phyloP scores from a whole-genome alignment of 805 yeast species.

The Metschnikowia matae region DNA sequence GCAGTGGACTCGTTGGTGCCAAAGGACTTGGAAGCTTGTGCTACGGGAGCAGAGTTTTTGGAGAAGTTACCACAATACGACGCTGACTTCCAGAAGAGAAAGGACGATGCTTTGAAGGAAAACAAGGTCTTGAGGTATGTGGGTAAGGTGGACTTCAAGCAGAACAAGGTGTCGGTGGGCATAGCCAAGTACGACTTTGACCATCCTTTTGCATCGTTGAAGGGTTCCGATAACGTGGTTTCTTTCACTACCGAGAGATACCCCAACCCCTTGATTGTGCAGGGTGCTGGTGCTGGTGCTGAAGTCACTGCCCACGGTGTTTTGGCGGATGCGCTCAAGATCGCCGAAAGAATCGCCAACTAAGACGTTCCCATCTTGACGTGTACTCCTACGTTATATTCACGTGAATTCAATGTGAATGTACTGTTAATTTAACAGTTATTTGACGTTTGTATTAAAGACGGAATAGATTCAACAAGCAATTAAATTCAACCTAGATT shows the following conservation, averaged over 20 bases:
- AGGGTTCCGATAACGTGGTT: constrained; percentile 95
- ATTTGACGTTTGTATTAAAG: no score
- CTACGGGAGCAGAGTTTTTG: constrained; percentile 75
- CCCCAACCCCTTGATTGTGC: constrained; percentile 86
- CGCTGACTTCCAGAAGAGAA: constrained; percentile 67
- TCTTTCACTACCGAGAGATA: constrained; percentile 90
- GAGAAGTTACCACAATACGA: constrained; percentile 80
- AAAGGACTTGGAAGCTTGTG: constrained; percentile 67
- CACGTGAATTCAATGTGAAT: background rate
- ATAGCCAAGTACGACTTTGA: constrained; percentile 80
- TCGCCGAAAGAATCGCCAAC: constrained; percentile 75
- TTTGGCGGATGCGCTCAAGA: constrained; percentile 86
- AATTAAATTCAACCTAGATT: no score
- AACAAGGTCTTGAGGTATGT: constrained; percentile 90
- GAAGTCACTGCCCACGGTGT: constrained; percentile 78
- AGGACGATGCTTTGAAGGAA: constrained; percentile 75
- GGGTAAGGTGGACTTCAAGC: constrained; percentile 79
- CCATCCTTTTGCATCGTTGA: constrained; percentile 93
- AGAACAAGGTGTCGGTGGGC: constrained; percentile 74
- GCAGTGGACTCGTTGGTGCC: constrained; percentile 94
- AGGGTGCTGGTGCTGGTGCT: constrained; percentile 96
- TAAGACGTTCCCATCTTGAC: constrained; percentile 7
- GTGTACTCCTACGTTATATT: background rate
- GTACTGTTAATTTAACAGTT: background rate
- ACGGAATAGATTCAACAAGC: no score